Conservation (phyloP, 2,329 filamentous ascomycete genomes). For the Hypoxylon sp. region DNA sequence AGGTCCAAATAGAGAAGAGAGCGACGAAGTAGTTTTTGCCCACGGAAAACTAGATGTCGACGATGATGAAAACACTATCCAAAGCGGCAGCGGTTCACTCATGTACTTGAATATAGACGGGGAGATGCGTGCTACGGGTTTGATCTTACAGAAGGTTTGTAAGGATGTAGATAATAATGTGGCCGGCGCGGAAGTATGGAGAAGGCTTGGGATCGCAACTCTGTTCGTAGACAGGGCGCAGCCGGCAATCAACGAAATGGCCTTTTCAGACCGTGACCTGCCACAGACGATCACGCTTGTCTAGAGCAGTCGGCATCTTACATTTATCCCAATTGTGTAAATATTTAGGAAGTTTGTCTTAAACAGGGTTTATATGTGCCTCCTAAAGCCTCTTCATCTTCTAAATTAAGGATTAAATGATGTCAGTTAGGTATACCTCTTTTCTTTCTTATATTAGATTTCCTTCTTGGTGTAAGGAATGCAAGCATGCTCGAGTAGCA, state of each 20-base stretch:
- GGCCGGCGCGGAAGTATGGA: conserved; percentile 16
- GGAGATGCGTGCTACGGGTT: background rate
- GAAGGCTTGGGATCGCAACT: conserved; percentile 35
- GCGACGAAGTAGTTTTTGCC: background rate
- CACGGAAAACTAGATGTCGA: conserved; percentile 1
- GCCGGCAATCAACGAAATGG: conserved; percentile 24
- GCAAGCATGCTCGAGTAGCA: background rate
- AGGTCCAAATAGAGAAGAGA: background rate
- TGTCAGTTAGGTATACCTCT: background rate
- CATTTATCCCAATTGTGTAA: too few relatives aligned
- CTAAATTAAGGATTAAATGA: background rate
- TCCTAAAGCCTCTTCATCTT: background rate
- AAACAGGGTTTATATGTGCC: background rate
- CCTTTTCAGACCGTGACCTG: conserved; percentile 13
- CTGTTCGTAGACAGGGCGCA: conserved; percentile 37
- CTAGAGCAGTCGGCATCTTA: background rate
- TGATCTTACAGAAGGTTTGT: background rate
- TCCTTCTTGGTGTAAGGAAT: background rate
- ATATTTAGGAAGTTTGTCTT: background rate
- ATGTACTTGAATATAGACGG: conserved; percentile 4
- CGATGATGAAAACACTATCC: background rate
- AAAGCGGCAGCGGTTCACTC: background rate
- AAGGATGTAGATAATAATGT: background rate
- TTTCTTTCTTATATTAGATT: background rate
- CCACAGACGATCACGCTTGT: conserved; percentile 14